Conservation (phyloP, 768 basidiomycete species). For the Paxillus ammoniavirescens region DNA sequence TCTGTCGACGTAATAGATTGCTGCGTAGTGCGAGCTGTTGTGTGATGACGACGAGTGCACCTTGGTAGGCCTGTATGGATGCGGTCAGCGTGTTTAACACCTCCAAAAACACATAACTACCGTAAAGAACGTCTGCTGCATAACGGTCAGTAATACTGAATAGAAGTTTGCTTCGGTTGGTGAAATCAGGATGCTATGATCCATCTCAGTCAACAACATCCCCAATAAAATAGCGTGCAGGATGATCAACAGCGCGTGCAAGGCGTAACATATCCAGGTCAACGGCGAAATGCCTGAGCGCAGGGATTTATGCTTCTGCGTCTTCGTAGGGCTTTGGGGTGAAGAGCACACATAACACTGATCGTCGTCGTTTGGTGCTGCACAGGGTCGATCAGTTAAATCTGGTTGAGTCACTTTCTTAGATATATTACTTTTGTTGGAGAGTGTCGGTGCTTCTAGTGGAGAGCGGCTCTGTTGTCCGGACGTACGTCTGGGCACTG, state of each 20-base stretch:
- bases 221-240: slow-evolving; percentile 3
- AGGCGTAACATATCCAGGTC: not conserved
- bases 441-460: not conserved
- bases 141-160: not conserved
- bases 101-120: not conserved
- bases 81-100: not conserved
- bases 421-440: not conserved
- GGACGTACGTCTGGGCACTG: not conserved
- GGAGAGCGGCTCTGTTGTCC: not conserved
- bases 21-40: slow-evolving; percentile 8
- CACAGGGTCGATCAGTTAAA: not conserved
- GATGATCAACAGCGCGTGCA: not conserved
- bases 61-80: not conserved
- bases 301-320: not conserved
- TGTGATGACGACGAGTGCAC: slow-evolving; percentile 7
- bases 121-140: not conserved
- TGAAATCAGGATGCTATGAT: not conserved
- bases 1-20: slow-evolving; percentile 6
- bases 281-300: not conserved
- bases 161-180: not conserved
- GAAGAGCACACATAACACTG: not conserved
- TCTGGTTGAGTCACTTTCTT: not conserved
- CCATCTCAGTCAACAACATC: not conserved
- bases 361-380: not conserved
- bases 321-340: not conserved